Evolutionary conservation across 75 land plant species (phyloP).

Genomic region (Pinus albicaulis): DNA sequence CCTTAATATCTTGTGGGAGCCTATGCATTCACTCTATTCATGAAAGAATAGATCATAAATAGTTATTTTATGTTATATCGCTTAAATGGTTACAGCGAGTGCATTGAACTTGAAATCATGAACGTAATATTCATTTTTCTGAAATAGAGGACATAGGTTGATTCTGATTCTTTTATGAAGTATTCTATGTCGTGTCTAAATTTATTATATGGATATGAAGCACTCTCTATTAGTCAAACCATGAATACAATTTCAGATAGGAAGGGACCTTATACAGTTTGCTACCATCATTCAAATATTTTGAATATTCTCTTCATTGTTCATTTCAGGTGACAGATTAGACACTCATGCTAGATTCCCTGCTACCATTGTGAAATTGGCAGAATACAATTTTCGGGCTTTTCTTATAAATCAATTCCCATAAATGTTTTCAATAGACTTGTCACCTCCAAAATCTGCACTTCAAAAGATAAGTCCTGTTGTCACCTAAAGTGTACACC

Average conservation of each 20-base stretch:
- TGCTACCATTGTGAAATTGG: neutral
- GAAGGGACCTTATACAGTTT: neutral
- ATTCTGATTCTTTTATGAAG: neutral
- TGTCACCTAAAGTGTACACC: no score
- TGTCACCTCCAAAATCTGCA: no score
- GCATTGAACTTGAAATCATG: neutral
- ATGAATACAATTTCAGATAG: neutral
- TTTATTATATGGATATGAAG: slow-evolving; percentile 1
- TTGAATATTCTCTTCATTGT: neutral
- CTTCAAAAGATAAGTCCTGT: no score
- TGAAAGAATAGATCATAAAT: neutral
- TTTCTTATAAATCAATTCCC: neutral
- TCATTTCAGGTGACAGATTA: neutral
- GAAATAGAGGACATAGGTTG: neutral
- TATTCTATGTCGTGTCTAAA: neutral
- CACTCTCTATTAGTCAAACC: neutral
- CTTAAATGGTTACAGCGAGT: neutral
- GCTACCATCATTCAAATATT: neutral
- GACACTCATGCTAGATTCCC: neutral
- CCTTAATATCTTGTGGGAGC: neutral
- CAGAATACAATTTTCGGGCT: neutral
- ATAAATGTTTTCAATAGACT: no score
- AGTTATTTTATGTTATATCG: neutral
- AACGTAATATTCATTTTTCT: neutral
- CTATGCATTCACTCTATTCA: neutral